Evolutionary conservation across 169 alveolate genomes (phyloP), one percentile per base, ranked within the genome.

Genomic region (Cryptosporidium sp.): DNA sequence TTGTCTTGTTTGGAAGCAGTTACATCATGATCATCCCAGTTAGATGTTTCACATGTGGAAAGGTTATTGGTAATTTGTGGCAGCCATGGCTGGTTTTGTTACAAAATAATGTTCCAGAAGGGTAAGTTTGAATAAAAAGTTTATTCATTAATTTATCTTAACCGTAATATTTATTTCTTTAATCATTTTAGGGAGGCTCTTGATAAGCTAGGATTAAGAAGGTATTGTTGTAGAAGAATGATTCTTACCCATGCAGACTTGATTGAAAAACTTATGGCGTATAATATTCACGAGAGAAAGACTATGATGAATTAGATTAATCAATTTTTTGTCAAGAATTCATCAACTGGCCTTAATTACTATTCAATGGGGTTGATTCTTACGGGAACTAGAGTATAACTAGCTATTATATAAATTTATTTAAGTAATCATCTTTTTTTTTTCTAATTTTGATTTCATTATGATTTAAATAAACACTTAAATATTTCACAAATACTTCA

Each of bases 1-100:
- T 55, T 55, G 37, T 21, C 67, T 55, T 26, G 35, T 26, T 55
- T 16, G 67, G 67, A 55, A 9, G 3, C 31, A 55, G 18, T n/a
- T 23, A 29, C 84, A 94, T 92, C 71, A 98, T 98, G 99, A 98
- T 98, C 85, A 97, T 98, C 73, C 99, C 99, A 16, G 96, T 98
- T 48, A 96, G 99, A 84, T 98, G 99, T 89, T 98, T 98, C 95
- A 98, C 99, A 31, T 98, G 99, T 87, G 99, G 99, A 43, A 98
- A 97, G 95, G 99, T 98, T 70, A 97, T 98, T 31, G 99, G 99
- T 10, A 98, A 98, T 92, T 94, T 97, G 89, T 98, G 99, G 99
- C 97, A 97, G 86, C 94, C 95, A 45, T 98, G 97, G 93, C 95
- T 97, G 39, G 96, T 95, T 55, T 93, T 95, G 92, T 94, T 97